phyloP scores from a whole-genome alignment of 164 flowering plant genomes.

The Brasenia schreberi region DNA sequence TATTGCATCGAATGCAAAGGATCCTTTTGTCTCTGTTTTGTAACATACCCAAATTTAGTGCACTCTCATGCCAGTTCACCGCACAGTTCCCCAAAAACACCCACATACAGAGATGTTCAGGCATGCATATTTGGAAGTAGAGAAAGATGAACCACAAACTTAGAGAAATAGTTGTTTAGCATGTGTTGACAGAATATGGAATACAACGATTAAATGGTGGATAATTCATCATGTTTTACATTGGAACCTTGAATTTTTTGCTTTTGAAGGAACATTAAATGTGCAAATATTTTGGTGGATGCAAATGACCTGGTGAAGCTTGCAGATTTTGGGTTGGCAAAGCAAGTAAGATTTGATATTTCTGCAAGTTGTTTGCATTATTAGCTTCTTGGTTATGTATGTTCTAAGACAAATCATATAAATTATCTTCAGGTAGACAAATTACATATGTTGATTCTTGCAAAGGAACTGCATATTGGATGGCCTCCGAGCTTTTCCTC shows the following conservation, averaged over 20 bases:
- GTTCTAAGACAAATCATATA: neutral
- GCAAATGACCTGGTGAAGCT: slow-evolving; percentile 84
- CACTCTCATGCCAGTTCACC: neutral
- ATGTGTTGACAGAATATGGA: too few relatives aligned
- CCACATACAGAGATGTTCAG: neutral
- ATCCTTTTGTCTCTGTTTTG: too few relatives aligned
- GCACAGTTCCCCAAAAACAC: neutral
- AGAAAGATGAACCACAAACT: too few relatives aligned
- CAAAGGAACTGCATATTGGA: slow-evolving; percentile 94
- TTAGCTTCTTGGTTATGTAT: neutral
- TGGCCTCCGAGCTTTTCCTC: slow-evolving; percentile 96
- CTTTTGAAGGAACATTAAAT: slow-evolving; percentile 79
- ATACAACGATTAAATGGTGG: too few relatives aligned
- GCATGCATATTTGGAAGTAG: neutral
- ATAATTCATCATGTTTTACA: too few relatives aligned
- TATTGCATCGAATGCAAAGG: neutral
- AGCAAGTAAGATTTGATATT: slow-evolving; percentile 32
- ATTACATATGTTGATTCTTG: slow-evolving; percentile 76
- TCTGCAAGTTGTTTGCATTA: neutral
- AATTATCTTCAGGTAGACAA: slow-evolving; percentile 43
- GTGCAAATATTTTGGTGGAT: slow-evolving; percentile 92
- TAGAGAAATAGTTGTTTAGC: too few relatives aligned
- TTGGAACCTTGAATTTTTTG: neutral
- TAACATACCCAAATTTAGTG: neutral
- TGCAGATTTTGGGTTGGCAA: slow-evolving; percentile 98